A percentile compares a stretch with the other conserved stretches of the same genome.
Evolutionary conservation across 495 filamentous ascomycete species (phyloP).

Genomic region (Bacidia rubella): DNA sequence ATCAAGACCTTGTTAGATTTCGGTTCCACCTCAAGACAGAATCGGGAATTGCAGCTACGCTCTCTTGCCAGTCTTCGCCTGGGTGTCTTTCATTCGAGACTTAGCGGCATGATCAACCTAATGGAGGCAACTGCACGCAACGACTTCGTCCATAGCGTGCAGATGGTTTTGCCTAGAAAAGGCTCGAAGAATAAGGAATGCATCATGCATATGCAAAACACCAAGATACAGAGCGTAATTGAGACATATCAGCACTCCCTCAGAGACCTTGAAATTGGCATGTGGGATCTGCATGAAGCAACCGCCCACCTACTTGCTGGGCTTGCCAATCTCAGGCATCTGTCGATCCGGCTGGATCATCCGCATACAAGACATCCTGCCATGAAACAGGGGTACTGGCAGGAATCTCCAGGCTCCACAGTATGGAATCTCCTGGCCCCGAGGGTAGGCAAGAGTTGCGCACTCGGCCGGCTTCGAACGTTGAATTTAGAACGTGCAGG

Average conservation of each 20-base stretch:
- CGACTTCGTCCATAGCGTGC: conserved; percentile 8
- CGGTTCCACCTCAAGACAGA: conserved; percentile 23
- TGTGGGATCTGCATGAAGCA: conserved; percentile 10
- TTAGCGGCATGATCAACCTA: conserved; percentile 23
- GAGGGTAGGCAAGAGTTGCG: conserved; percentile 13
- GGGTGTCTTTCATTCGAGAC: conserved; percentile 25
- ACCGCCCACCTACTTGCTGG: neutral
- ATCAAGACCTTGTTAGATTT: conserved; percentile 23
- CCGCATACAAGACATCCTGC: conserved; percentile 23
- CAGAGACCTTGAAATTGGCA: conserved; percentile 18
- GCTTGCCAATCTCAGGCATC: conserved; percentile 4
- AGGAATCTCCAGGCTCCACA: conserved; percentile 21
- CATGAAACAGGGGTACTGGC: conserved; percentile 20
- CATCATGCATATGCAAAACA: conserved; percentile 9
- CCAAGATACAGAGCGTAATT: conserved; percentile 1
- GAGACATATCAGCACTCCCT: conserved; percentile 17
- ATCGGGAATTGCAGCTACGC: conserved; percentile 21
- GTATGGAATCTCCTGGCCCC: conserved; percentile 23
- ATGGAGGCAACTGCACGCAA: conserved; percentile 18
- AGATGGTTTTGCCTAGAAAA: conserved; percentile 5
- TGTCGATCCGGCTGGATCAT: conserved; percentile 24
- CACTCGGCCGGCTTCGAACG: conserved; percentile 16
- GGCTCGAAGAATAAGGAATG: conserved; percentile 4
- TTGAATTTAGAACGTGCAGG: conserved; percentile 24
- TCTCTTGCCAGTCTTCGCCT: conserved; percentile 22